These are phyloP conservation scores for Chrysoporthe cubensis DNA, from an alignment of 2,329 filamentous ascomycete genomes.

Conservation along the genomic window DNA sequence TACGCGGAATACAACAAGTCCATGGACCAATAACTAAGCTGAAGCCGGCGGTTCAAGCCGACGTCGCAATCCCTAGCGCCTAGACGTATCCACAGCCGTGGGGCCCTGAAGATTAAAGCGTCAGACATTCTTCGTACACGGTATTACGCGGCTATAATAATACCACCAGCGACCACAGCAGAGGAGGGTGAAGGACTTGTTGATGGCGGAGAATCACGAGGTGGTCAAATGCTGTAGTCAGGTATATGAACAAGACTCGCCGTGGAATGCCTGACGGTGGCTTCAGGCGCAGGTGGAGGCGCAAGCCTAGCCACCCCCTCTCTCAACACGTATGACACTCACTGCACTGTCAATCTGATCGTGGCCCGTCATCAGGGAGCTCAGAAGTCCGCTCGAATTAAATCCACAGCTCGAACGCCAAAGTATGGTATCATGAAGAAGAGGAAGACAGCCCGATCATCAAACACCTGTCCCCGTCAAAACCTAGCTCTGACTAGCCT, in stretches of 20 bases:
- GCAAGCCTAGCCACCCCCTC: too few species aligned
- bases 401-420: not conserved
- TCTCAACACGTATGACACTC: too few species aligned
- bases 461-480: not conserved
- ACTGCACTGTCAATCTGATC: not conserved
- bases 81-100: not conserved
- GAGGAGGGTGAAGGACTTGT: not conserved
- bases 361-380: not conserved
- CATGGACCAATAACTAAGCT: not conserved
- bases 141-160: not conserved
- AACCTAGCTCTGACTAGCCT: not conserved
- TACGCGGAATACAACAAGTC: conserved; percentile 5
- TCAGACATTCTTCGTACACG: too few species aligned
- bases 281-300: too few species aligned
- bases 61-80: conserved; percentile 9
- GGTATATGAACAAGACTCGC: too few species aligned
- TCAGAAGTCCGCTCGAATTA: not conserved
- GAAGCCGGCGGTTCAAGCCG: not conserved
- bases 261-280: too few species aligned
- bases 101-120: too few species aligned
- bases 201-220: too few species aligned
- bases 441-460: not conserved
- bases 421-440: conserved; percentile 21
- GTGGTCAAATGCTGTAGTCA: too few species aligned
- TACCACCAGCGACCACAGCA: not conserved